phyloP scores from a whole-genome alignment of 192 early-diverging fungal genomes.

The Coemansia sp. region DNA sequence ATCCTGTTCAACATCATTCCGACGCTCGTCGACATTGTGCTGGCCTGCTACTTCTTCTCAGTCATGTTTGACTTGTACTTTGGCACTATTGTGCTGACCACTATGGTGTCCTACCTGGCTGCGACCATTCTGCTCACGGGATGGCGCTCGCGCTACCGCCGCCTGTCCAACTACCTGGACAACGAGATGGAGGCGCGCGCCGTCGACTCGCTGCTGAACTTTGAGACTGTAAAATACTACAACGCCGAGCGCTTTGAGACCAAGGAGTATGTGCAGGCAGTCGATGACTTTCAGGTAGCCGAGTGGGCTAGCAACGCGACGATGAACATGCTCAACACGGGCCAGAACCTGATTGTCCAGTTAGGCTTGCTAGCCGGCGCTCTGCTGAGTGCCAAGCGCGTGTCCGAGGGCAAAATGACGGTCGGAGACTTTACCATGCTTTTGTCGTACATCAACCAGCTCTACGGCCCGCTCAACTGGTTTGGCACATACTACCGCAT shows the following conservation, averaged over 20 bases:
- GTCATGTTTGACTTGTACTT: slow-evolving; percentile 67
- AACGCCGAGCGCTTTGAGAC: slow-evolving; percentile 86
- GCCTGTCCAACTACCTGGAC: slow-evolving; percentile 82
- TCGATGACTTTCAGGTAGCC: slow-evolving; percentile 75
- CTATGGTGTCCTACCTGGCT: slow-evolving; percentile 82
- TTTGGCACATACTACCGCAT: slow-evolving; percentile 94
- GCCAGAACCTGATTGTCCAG: slow-evolving; percentile 86
- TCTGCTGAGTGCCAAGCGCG: slow-evolving; percentile 79
- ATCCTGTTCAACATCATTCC: slow-evolving; percentile 92
- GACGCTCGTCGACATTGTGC: slow-evolving; percentile 78
- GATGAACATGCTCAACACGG: slow-evolving; percentile 78
- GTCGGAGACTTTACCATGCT: slow-evolving; percentile 88
- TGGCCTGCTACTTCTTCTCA: slow-evolving; percentile 74
- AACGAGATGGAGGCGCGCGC: slow-evolving; percentile 77
- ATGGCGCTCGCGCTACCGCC: slow-evolving; percentile 79
- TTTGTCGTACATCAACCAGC: slow-evolving; percentile 82
- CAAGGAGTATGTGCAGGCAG: slow-evolving; percentile 70
- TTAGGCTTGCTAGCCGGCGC: slow-evolving; percentile 77
- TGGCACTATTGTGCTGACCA: slow-evolving; percentile 79
- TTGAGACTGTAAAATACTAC: slow-evolving; percentile 99
- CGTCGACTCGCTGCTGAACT: slow-evolving; percentile 94
- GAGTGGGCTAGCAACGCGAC: slow-evolving; percentile 76
- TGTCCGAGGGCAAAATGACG: slow-evolving; percentile 65
- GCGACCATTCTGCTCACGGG: slow-evolving; percentile 84
- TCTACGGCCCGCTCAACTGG: slow-evolving; percentile 86